A percentile compares a stretch with the other conserved stretches of the same genome.
Evolutionary conservation across 139 green algal species (phyloP).

Genomic region (Zygnema circumcarinatum): DNA sequence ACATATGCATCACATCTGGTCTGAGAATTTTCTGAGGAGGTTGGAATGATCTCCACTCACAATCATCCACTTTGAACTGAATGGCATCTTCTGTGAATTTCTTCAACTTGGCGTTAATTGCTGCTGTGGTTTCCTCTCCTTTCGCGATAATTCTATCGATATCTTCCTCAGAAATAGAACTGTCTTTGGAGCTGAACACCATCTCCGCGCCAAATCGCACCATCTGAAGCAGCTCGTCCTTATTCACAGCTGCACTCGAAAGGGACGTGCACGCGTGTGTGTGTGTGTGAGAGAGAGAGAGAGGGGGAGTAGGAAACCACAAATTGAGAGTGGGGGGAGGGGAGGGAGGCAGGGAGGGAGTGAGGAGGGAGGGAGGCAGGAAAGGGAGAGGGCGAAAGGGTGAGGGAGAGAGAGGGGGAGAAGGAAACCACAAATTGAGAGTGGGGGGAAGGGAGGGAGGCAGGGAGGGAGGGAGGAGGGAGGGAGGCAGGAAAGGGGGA

Average conservation of each 20-base stretch:
- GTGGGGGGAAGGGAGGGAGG: background rate
- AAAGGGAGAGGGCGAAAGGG: background rate
- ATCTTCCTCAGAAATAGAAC: constrained; percentile 85
- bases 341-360: background rate
- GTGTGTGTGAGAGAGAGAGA: constrained; percentile 8
- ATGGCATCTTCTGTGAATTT: constrained; percentile 94
- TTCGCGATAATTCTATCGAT: constrained; percentile 95
- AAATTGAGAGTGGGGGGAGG: background rate
- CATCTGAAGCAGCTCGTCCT: constrained; percentile 98
- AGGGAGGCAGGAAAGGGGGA: background rate
- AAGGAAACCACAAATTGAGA: background rate
- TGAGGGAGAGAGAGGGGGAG: background rate
- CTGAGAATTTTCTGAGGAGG: background rate
- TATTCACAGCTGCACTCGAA: constrained; percentile 79
- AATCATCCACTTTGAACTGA: constrained; percentile 60
- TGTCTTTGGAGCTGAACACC: constrained; percentile 82
- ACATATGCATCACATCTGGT: background rate
- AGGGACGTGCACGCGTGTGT: background rate
- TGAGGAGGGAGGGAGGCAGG: background rate
- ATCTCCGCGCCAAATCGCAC: constrained; percentile 97
- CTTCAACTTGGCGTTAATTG: constrained; percentile 95
- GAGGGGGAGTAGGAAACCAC: background rate
- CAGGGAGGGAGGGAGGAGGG: background rate
- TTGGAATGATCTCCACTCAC: background rate
- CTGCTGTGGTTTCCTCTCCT: constrained; percentile 86